phyloP scores from a whole-genome alignment of 2,329 filamentous ascomycete genomes.

The Colletotrichum gloeosporioides region DNA sequence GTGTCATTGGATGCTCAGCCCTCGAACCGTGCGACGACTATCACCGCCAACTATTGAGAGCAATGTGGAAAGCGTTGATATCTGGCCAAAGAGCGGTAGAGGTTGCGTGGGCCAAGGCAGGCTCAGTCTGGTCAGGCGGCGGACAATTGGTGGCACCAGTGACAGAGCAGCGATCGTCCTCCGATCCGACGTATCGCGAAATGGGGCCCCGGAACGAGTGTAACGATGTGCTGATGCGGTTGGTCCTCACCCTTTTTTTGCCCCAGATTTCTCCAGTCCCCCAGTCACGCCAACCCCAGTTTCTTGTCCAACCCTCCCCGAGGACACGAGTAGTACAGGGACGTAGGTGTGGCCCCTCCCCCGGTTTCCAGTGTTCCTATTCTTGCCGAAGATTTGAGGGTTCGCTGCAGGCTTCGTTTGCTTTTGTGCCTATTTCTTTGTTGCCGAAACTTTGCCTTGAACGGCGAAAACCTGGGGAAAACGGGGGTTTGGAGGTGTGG shows the following conservation, averaged over 20 bases:
- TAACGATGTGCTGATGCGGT: neutral
- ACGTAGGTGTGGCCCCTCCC: neutral
- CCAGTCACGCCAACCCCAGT: neutral
- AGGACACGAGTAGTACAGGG: neutral
- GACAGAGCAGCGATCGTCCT: conserved; percentile 11
- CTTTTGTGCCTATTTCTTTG: neutral
- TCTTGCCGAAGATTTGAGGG: conserved; percentile 10
- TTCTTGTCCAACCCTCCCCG: neutral
- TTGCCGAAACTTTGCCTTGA: neutral
- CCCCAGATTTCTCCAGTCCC: conserved; percentile 9
- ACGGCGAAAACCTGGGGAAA: conserved; percentile 16
- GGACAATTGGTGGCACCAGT: conserved; percentile 7
- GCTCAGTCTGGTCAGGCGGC: conserved; percentile 9
- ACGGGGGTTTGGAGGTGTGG: neutral
- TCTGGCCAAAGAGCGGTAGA: conserved; percentile 4
- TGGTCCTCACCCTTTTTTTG: neutral
- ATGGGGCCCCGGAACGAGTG: conserved; percentile 6
- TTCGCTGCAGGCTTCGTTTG: neutral
- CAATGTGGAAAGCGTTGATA: neutral
- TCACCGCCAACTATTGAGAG: neutral
- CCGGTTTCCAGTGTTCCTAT: conserved; percentile 1
- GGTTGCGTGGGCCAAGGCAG: conserved; percentile 21
- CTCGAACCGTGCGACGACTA: neutral
- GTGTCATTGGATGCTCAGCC: neutral
- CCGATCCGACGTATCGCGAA: conserved; percentile 10